Evolutionary conservation across 2,329 filamentous ascomycete species (phyloP), one percentile per base, ranked within the genome.

Genomic region (Aspergillus hortae): DNA sequence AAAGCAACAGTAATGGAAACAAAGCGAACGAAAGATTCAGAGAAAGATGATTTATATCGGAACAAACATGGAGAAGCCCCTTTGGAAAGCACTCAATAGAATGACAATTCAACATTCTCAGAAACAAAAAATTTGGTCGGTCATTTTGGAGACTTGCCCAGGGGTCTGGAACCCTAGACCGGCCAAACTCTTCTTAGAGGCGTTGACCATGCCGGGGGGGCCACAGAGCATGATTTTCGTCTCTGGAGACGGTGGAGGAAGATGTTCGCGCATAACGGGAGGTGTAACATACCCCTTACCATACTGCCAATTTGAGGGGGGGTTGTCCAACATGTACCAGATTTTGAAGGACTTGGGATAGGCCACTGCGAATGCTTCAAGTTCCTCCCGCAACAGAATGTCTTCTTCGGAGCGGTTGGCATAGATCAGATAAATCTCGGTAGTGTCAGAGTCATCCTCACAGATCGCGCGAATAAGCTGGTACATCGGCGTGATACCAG

Each of bases 381-480:
- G 74, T 59, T 85, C 74, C 0, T 72, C 54, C 0, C 80, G 70
- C 10, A 87, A 67, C 7, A 87, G 64, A 49, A 87, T 86, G 56
- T 86, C 84, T 2, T 73, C 73, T 57, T 84, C 81, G 1, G 73
- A 74, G 2, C 77, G 73, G 66, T 84, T 86, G 25, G 81, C 83
- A 54, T 84, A 85, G 19, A 87, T 66, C 9, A 87, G 67, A 38
- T 71, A 79, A 35, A 86, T 65, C 55, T 80, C 67, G 0, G 84
- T 86, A 1, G 71, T 74, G 55, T 87, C 84, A 4, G 66, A 70
- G 14, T 78, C 71, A 48, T 85, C 79, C 60, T 85, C 82, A 60
- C 81, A 83, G 51, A 86, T 83, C 36, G 82, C 81, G 4, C 82
- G 78, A 60, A 86, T 84, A 4, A 87, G 67, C 61, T 86, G 82